Conservation (phyloP, 495 filamentous ascomycete genomes). For the Aspergillus nidulans region DNA sequence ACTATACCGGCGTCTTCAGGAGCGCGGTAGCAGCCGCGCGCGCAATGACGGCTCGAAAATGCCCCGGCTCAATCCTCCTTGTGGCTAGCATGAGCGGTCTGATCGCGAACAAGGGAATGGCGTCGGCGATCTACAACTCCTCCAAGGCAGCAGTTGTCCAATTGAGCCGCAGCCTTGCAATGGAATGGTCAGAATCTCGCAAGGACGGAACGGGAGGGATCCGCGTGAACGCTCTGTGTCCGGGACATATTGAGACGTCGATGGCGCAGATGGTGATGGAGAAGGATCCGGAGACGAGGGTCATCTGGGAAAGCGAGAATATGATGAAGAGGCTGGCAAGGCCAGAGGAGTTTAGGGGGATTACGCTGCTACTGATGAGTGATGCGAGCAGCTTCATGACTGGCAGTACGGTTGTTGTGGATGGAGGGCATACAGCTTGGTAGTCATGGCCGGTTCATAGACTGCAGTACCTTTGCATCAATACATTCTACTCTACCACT, state of each 20-base stretch:
- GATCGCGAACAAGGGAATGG: conserved; percentile 60
- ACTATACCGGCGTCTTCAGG: conserved; percentile 63
- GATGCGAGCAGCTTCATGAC: conserved; percentile 61
- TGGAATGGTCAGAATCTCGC: conserved; percentile 50
- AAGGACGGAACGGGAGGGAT: conserved; percentile 11
- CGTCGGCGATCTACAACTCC: conserved; percentile 57
- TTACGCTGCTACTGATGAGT: conserved; percentile 49
- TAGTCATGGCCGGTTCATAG: conserved; percentile 1
- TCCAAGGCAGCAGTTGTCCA: conserved; percentile 61
- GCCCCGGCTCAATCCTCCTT: conserved; percentile 56
- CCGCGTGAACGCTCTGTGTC: conserved; percentile 36
- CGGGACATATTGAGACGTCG: conserved; percentile 58
- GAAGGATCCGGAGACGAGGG: conserved; percentile 45
- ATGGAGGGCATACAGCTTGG: conserved; percentile 49
- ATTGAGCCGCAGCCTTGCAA: conserved; percentile 55
- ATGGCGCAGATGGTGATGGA: conserved; percentile 57
- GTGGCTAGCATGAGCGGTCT: conserved; percentile 73
- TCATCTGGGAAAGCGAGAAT: conserved; percentile 53
- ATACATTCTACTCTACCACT: background rate
- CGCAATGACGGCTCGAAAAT: conserved; percentile 50
- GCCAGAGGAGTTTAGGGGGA: conserved; percentile 56
- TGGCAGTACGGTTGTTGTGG: conserved; percentile 47
- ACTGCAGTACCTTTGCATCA: background rate
- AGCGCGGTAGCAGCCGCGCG: conserved; percentile 61
- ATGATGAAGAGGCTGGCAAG: conserved; percentile 54